Evolutionary conservation across 1,139 yeast genomes (phyloP), one percentile per base, ranked within the genome.

Genomic region (Suhomyces panamericanus): DNA sequence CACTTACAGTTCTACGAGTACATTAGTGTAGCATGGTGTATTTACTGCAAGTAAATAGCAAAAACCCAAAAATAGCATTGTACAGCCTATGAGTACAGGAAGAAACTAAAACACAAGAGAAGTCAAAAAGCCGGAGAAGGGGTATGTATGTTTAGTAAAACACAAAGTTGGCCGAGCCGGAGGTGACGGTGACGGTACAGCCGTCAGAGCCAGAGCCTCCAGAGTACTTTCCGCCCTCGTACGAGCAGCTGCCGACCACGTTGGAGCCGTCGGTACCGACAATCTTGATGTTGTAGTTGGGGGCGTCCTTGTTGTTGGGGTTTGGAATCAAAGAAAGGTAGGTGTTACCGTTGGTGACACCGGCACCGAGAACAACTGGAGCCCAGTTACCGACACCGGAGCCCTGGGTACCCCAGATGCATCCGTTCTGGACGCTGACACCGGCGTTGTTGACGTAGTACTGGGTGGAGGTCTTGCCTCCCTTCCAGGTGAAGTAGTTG

Each of bases 401-500:
- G 46, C 85, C 84, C 4, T 69, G 55, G 50, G 74, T 64, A 66
- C 91, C 88, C 93, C 93, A 85, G 56, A 81, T 63, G 75, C 93
- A 85, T 51, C 91, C 93, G 51, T 84, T 83, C 62, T 80, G 78
- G 62, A 76, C 75, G 35, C 83, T 75, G 51, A 84, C 84, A 75
- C 93, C 93, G 47, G 91, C 91, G 60, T 85, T 77, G 77, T 85
- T 85, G 45, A 85, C 91, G 66, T 85, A 85, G 73, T 81, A 85
- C 72, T 85, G 93, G 53, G 90, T 79, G 43, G 91, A 84, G 38
- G 91, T 85, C 56, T 67, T 66, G 50, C 75, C 73, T 49, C 88
- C 88, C 61, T 69, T 57, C 91, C 91, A 85, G 42, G 61, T 65
- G 71, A 73, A 85, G 73, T 85, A 85, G 48, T 69, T 55, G 52